A percentile compares a stretch with the other conserved stretches of the same genome.
Evolutionary conservation across 192 early-diverging fungal species (phyloP).

Genomic region (Helicostylum pulchrum): DNA sequence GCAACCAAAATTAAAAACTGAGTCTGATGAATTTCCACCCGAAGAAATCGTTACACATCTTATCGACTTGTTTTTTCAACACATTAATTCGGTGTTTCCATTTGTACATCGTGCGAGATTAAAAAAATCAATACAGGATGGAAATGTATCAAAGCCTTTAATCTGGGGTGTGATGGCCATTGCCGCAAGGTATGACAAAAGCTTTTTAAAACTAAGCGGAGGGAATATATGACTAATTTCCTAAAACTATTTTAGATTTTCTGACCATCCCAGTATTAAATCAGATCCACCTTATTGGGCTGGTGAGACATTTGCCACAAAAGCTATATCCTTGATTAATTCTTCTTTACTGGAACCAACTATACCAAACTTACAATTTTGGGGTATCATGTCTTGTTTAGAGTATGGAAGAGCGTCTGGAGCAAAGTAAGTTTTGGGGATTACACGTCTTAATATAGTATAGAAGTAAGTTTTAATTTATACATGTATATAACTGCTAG

Average conservation of each 20-base stretch:
- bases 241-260: conserved; percentile 35
- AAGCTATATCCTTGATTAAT: conserved; percentile 38
- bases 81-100: no score
- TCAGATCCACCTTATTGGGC: conserved; percentile 47
- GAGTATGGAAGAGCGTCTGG: conserved; percentile 35
- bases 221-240: background rate
- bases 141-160: conserved; percentile 42
- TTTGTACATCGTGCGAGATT: conserved; percentile 12
- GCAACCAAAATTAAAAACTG: background rate
- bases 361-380: conserved; percentile 43
- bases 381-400: conserved; percentile 32
- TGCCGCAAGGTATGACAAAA: conserved; percentile 33
- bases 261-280: conserved; percentile 41
- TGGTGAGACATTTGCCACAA: conserved; percentile 47
- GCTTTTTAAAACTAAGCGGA: background rate
- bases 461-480: background rate
- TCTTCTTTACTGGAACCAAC: conserved; percentile 40
- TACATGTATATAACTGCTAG: conserved; percentile 12
- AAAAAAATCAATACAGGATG: conserved; percentile 38
- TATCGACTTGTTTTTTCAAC: no score
- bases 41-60: conserved; percentile 35
- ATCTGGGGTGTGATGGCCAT: conserved; percentile 47
- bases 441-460: no score
- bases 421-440: conserved; percentile 10
- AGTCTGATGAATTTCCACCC: conserved; percentile 33